Conservation (phyloP, 2,329 filamentous ascomycete species). For the Aspergillus eucalypticola region DNA sequence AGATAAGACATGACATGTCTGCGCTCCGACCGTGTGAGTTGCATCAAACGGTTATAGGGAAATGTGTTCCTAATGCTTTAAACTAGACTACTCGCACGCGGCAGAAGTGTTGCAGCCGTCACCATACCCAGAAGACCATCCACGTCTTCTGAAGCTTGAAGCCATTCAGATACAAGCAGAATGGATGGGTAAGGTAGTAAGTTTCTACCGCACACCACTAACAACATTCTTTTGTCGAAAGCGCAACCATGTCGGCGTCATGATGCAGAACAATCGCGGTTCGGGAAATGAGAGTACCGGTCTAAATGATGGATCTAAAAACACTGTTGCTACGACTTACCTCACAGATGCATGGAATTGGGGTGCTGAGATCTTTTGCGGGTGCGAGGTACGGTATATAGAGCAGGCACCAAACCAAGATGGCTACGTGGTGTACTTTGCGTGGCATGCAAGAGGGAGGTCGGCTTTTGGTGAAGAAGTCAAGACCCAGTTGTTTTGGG, state of each 20-base stretch:
- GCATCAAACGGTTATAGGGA: neutral
- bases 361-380: conserved; percentile 70
- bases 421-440: conserved; percentile 66
- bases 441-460: conserved; percentile 63
- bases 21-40: conserved; percentile 14
- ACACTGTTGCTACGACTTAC: conserved; percentile 62
- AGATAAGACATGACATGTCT: conserved; percentile 32
- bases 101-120: conserved; percentile 21
- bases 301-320: conserved; percentile 65
- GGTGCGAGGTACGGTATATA: conserved; percentile 65
- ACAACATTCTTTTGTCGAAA: conserved; percentile 65
- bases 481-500: conserved; percentile 65
- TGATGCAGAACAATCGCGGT: conserved; percentile 47
- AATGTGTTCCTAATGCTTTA: too few species aligned
- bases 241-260: conserved; percentile 63
- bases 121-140: conserved; percentile 12
- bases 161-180: conserved; percentile 8
- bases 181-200: conserved; percentile 47
- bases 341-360: conserved; percentile 70
- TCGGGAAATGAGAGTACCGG: conserved; percentile 48
- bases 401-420: conserved; percentile 51
- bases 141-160: conserved; percentile 9
- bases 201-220: conserved; percentile 59
- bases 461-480: conserved; percentile 55
- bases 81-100: conserved; percentile 18